phyloP scores from a whole-genome alignment of 2,329 filamentous ascomycete genomes.

The Madurella mycetomatis region DNA sequence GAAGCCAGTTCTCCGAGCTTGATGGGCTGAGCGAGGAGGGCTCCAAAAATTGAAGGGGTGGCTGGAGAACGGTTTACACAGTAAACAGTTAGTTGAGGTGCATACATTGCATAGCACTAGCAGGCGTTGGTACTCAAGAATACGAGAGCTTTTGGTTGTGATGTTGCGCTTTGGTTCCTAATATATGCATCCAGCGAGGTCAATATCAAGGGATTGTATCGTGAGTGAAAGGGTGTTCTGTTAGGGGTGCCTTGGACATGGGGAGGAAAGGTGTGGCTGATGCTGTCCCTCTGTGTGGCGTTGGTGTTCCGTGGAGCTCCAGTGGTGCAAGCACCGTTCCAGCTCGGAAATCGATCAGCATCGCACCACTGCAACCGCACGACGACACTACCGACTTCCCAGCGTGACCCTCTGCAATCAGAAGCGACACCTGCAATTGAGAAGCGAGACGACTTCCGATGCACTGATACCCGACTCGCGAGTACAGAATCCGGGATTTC shows the following conservation, averaged over 20 bases:
- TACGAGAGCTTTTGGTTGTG: background rate
- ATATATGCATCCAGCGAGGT: too few relatives aligned
- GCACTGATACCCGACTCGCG: background rate
- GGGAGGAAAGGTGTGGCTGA: background rate
- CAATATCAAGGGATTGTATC: too few relatives aligned
- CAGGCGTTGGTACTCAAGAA: background rate
- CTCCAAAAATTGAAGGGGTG: background rate
- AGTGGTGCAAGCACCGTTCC: background rate
- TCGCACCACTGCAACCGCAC: too few relatives aligned
- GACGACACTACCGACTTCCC: background rate
- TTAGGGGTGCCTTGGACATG: too few relatives aligned
- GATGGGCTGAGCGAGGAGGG: conserved; percentile 13
- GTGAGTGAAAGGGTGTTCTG: too few relatives aligned
- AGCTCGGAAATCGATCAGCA: too few relatives aligned
- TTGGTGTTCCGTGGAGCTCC: background rate
- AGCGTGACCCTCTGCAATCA: background rate
- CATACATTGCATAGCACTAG: conserved; percentile 6
- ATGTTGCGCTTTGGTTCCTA: too few relatives aligned
- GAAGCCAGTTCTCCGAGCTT: conserved; percentile 26
- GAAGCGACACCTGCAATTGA: too few relatives aligned
- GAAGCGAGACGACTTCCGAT: too few relatives aligned
- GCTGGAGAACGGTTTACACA: background rate
- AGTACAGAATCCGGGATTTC: background rate
- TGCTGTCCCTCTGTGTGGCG: background rate
- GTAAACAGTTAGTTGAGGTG: conserved; percentile 1